Conservation (phyloP, 192 early-diverging fungal species). For the Umbelopsis isabellina region DNA sequence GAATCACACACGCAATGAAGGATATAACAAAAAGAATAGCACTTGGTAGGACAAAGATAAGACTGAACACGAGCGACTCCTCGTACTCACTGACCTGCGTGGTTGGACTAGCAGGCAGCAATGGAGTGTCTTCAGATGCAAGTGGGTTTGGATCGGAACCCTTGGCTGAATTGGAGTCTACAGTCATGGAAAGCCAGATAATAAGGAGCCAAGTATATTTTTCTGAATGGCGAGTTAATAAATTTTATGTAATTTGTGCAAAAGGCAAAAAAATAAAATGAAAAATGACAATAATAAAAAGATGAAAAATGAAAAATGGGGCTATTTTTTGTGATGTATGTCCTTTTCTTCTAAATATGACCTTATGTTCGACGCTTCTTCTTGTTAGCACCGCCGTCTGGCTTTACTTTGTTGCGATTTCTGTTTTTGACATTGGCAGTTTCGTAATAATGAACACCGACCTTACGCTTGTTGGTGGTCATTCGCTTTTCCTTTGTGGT, state of each 20-base stretch:
- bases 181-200: neutral
- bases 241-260: neutral
- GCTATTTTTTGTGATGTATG: too few species aligned
- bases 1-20: conserved; percentile 10
- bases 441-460: conserved; percentile 90
- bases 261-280: neutral
- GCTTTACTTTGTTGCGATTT: conserved; percentile 82
- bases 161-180: neutral
- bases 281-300: conserved; percentile 7
- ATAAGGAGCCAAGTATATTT: neutral
- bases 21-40: conserved; percentile 8
- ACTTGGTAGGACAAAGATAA: conserved; percentile 22
- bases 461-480: conserved; percentile 93
- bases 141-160: neutral
- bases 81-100: neutral
- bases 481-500: conserved; percentile 72
- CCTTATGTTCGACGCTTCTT: conserved; percentile 26
- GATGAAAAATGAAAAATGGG: neutral
- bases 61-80: conserved; percentile 20
- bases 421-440: conserved; percentile 95
- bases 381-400: conserved; percentile 63
- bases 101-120: neutral
- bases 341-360: too few species aligned
- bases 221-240: too few species aligned
- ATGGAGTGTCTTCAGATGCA: conserved; percentile 3